phyloP scores from a whole-genome alignment of 257 asterid species.

The Marsdenia floribunda region DNA sequence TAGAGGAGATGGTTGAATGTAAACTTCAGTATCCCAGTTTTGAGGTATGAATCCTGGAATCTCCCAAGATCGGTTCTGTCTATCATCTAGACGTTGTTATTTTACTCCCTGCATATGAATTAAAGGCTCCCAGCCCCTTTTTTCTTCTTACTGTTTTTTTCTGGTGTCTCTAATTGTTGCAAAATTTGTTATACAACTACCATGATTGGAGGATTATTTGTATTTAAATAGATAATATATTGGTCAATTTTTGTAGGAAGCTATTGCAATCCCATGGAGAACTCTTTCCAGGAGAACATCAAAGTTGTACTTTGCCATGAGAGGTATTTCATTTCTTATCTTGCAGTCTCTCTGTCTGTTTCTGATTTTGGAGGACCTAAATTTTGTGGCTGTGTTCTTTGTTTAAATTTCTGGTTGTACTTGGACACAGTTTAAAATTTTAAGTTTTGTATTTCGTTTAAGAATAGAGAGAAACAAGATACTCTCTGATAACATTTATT shows the following conservation, averaged over 20 bases:
- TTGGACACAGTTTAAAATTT: background rate
- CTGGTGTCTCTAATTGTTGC: background rate
- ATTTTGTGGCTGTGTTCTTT: background rate
- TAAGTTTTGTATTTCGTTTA: background rate
- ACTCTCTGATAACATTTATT: background rate
- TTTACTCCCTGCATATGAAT: background rate
- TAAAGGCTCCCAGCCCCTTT: background rate
- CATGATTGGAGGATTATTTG: background rate
- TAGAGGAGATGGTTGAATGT: slow-evolving; percentile 56
- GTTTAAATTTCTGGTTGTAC: background rate
- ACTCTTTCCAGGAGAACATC: slow-evolving; percentile 79
- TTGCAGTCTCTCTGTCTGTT: background rate
- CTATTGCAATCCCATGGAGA: slow-evolving; percentile 82
- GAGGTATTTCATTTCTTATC: slow-evolving; percentile 47
- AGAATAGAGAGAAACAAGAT: background rate
- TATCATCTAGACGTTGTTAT: background rate
- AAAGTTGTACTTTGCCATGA: slow-evolving; percentile 79
- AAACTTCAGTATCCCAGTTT: slow-evolving; percentile 67
- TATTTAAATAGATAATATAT: slow-evolving; percentile 10
- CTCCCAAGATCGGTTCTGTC: too few species aligned
- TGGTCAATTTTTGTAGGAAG: slow-evolving; percentile 47
- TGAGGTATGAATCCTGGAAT: slow-evolving; percentile 49
- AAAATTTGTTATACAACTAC: background rate
- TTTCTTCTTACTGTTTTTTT: background rate
- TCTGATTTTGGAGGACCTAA: background rate